Base-by-base conservation (phyloP, 2,329 filamentous ascomycete genomes). In the Microdochium nivale region DNA sequence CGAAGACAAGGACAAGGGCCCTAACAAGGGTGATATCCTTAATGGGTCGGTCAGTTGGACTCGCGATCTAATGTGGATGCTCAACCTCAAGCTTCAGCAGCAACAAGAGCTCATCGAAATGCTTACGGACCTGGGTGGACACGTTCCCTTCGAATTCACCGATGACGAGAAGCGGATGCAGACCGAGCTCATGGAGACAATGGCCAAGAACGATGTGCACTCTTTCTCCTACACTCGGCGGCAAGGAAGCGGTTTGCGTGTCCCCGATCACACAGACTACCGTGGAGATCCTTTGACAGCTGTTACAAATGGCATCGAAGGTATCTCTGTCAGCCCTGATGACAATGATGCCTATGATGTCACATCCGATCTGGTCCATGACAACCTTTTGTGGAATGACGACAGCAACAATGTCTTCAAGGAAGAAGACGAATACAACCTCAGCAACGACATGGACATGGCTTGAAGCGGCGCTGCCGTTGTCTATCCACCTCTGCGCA, bases 11-110 rank as follows among this genome's bases (percentile, higher is more conserved):
- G 94, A 99, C 72, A 97, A 97, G 66, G 94, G 94, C 0, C 94
- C 94, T 5, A 97, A 97, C 76, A 99, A 99, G 73, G 94, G 94
- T 48, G 94, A 99, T 62, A 97, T 99, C 54, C 84, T 99, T 61
- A 97, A 97, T 64, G 92, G 94, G 27, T 88, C 92, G 32, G 94
- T 97, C 51, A 90, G 90, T 70, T 99, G 94, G 94, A 96, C 90
- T 55, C 84, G 92, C 56, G 94, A 99, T 71, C 77, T 99, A 50
- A 96, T 97, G 90, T 97, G 94, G 94, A 86, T 95, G 73, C 75
- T 96, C 54, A 85, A 96, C 64, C 79, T 88, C 63, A 95, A 95
- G 71, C 79, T 95, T 58, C 86, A 94, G 65, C 87, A 92, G 65
- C 89, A 95, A 68, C 87, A 95, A 56, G 87, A 96, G 64, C 79